Conservation (phyloP, 805 yeast species). For the Myxozyma melibiosi region DNA sequence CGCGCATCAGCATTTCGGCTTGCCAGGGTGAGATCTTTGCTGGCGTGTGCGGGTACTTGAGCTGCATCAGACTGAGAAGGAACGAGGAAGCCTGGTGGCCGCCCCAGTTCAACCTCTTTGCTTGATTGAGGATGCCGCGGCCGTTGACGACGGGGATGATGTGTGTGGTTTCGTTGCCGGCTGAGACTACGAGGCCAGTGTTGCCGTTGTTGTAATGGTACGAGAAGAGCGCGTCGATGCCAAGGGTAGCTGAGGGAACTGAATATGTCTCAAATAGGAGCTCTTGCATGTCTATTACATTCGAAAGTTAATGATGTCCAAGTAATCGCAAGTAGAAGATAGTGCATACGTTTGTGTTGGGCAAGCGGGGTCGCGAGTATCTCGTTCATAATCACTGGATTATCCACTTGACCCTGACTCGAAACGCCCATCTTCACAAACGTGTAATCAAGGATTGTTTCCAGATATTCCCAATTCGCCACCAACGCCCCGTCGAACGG, state of each 20-base stretch:
- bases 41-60: constrained; percentile 94
- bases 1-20: constrained; percentile 66
- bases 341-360: constrained; percentile 58
- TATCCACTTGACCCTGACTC: constrained; percentile 58
- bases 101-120: constrained; percentile 90
- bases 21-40: constrained; percentile 65
- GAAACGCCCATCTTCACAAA: constrained; percentile 75
- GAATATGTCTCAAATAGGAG: constrained; percentile 80
- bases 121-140: constrained; percentile 60
- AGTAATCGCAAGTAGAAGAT: not conserved
- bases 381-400: constrained; percentile 83
- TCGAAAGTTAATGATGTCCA: not conserved
- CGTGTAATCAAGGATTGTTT: constrained; percentile 78
- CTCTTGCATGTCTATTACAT: constrained; percentile 59
- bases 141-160: constrained; percentile 81
- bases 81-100: constrained; percentile 73
- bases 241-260: constrained; percentile 73
- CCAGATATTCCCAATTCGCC: constrained; percentile 91
- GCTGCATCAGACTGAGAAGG: constrained; percentile 60
- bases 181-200: constrained; percentile 75
- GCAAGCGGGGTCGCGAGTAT: constrained; percentile 67
- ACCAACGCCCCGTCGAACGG: constrained; percentile 88
- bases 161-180: constrained; percentile 82
- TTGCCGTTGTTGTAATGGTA: constrained; percentile 57
- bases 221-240: constrained; percentile 81